A percentile compares a stretch with the other conserved stretches of the same genome.
phyloP scores from a whole-genome alignment of 257 asterid genomes.

The Salvia rosmarinus region DNA sequence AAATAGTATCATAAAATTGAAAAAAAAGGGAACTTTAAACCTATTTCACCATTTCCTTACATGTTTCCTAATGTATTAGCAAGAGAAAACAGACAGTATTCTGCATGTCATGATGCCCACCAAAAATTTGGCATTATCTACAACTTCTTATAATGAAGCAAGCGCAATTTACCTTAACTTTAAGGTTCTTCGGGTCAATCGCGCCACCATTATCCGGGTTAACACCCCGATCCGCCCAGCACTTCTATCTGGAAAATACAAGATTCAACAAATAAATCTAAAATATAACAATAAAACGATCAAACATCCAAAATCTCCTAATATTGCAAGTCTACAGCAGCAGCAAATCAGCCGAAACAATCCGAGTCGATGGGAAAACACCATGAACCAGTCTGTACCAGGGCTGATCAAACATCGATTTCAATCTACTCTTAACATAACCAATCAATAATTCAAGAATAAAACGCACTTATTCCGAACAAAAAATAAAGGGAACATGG shows the following conservation, averaged over 20 bases:
- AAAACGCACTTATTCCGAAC: not conserved
- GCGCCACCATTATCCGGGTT: conserved; percentile 47
- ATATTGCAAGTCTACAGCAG: not conserved
- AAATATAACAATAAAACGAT: not conserved
- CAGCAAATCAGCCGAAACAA: conserved; percentile 14
- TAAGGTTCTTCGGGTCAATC: conserved; percentile 48
- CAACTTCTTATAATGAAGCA: conserved; percentile 5
- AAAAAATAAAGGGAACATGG: not conserved
- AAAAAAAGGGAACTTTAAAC: not conserved
- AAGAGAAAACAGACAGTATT: not conserved
- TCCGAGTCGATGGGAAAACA: conserved; percentile 9
- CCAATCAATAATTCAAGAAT: conserved; percentile 1
- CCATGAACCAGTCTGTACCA: not conserved
- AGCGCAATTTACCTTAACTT: conserved; percentile 43
- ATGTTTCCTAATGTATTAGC: not conserved
- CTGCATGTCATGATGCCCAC: not conserved
- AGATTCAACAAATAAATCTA: not conserved
- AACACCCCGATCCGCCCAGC: conserved; percentile 40
- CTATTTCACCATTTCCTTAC: not conserved
- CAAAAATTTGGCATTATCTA: not conserved
- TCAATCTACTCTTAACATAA: not conserved
- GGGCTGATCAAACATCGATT: conserved; percentile 14
- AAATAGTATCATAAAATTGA: not conserved
- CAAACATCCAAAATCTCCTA: not conserved
- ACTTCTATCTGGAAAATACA: conserved; percentile 40